Evolutionary conservation across 1,284 basidiomycete species (phyloP).

Genomic region (Dichomitus squalens): DNA sequence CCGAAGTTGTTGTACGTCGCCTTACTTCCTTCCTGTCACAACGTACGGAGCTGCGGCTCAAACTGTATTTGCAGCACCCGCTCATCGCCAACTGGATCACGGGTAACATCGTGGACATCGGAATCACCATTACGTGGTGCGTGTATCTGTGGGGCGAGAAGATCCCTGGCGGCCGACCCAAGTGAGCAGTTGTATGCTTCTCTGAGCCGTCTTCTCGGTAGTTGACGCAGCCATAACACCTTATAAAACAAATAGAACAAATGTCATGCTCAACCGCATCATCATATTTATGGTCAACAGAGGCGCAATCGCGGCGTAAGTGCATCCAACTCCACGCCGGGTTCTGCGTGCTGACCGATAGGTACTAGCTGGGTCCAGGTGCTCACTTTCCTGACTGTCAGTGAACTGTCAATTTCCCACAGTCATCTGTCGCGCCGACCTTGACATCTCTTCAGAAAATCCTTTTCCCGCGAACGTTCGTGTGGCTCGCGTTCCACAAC

Average conservation of each 20-base stretch:
- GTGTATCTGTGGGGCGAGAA: slow-evolving; percentile 23
- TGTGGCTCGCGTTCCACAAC: slow-evolving; percentile 24
- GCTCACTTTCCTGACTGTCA: slow-evolving; percentile 14
- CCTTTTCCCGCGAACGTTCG: slow-evolving; percentile 12
- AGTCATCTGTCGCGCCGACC: too few relatives aligned
- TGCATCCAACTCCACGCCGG: not conserved
- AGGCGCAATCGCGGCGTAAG: slow-evolving; percentile 23
- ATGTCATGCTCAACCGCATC: slow-evolving; percentile 18
- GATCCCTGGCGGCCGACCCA: slow-evolving; percentile 6
- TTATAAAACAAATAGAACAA: slow-evolving; percentile 3
- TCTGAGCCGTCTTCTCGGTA: not conserved
- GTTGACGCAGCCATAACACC: too few relatives aligned
- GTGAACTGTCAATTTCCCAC: not conserved
- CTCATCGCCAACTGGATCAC: slow-evolving; percentile 17
- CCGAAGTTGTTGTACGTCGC: slow-evolving; percentile 2
- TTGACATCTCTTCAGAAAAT: slow-evolving; percentile 17
- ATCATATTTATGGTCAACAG: slow-evolving; percentile 21
- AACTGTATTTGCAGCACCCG: not conserved
- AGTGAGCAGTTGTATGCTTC: not conserved
- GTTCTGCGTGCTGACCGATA: not conserved
- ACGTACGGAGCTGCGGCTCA: not conserved
- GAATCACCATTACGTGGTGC: slow-evolving; percentile 18
- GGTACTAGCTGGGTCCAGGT: slow-evolving; percentile 6
- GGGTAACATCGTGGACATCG: slow-evolving; percentile 17
- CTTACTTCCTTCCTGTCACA: not conserved